Evolutionary conservation across 2,329 filamentous ascomycete genomes (phyloP).

Genomic region (Aotearoamyces nothofagi): DNA sequence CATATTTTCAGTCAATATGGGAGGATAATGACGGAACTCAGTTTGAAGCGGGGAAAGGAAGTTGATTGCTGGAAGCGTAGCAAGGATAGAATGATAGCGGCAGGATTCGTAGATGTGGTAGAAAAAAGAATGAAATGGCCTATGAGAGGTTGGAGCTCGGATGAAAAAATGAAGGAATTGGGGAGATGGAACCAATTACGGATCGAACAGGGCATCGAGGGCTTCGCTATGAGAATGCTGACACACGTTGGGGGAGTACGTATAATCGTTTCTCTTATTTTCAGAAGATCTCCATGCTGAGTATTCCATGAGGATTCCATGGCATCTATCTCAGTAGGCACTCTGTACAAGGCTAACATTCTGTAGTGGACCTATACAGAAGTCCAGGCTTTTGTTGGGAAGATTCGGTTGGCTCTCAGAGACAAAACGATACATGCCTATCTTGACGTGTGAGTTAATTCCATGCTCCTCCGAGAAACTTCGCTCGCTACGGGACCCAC

Average conservation of each 20-base stretch:
- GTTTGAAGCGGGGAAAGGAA: conserved; percentile 20
- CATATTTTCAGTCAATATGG: conserved; percentile 8
- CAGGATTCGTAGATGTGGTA: conserved; percentile 15
- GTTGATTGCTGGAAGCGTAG: conserved; percentile 26
- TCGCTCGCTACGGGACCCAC: too few species aligned
- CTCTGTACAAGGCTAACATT: neutral
- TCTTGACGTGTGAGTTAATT: conserved; percentile 7
- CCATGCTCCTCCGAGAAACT: neutral
- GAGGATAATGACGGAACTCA: conserved; percentile 22
- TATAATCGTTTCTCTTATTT: neutral
- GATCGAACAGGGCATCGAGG: conserved; percentile 9
- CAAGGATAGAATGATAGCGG: conserved; percentile 23
- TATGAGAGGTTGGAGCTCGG: conserved; percentile 12
- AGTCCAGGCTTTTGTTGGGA: conserved; percentile 7
- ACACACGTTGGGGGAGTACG: conserved; percentile 9
- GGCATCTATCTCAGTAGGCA: neutral
- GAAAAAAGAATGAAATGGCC: conserved; percentile 14
- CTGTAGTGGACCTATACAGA: conserved; percentile 9
- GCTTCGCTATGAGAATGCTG: conserved; percentile 9
- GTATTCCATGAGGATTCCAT: too few species aligned
- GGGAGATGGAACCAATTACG: conserved; percentile 10
- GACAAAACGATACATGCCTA: conserved; percentile 10
- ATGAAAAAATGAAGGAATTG: conserved; percentile 8
- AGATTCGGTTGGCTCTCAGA: conserved; percentile 9
- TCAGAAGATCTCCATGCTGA: too few species aligned